Evolutionary conservation across 306 rosid species (phyloP), one percentile per base, ranked within the genome.

Genomic region (Castanospermum australe): DNA sequence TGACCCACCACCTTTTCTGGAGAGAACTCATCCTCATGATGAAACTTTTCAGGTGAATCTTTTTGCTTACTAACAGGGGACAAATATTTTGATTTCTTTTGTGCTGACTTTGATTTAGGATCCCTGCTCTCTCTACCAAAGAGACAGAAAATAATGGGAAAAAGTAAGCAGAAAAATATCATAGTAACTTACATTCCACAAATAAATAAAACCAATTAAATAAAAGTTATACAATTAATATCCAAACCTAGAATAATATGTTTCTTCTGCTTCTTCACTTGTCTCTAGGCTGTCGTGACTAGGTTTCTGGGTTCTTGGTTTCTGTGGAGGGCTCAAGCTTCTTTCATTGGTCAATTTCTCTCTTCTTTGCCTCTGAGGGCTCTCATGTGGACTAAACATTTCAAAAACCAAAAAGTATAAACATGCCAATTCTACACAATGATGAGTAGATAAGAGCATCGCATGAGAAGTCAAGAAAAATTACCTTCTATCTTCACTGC

Each of bases 401-500:
- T 44, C 74, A 60, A 77, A 79, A 81, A 22, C 41, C 50, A 71
- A 75, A 74, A 41, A 42, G 61, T 44, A 25, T 71, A 30, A 51
- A 68, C 66, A 68, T 48, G 33, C 14, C 62, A 55, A 77, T 18
- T 69, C 35, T 30, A 74, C 15, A 48, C 52, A 76, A 76, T 36
- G 52, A 33, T 63, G 74, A 67, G 30, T 17, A 73, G 54, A 50
- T 32, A 73, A 75, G 55, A 45, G 22, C 52, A 60, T 50, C 8
- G 44, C 14, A 57, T 32, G 15, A 74, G 22, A 68, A 69, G 8
- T 52, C 45, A 59, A 78, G 59, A 81, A 59, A 55, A 71, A 38
- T 48, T 83, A 90, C 98, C 93, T 90, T 81, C 87, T 81, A 67
- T 86, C 88, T 71, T 75, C 91, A 63, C 82, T 82, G 63, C 64